These are phyloP conservation scores for Stipa capillata DNA, from an alignment of 176 grass and related monocot species.

Conservation along the genomic window DNA sequence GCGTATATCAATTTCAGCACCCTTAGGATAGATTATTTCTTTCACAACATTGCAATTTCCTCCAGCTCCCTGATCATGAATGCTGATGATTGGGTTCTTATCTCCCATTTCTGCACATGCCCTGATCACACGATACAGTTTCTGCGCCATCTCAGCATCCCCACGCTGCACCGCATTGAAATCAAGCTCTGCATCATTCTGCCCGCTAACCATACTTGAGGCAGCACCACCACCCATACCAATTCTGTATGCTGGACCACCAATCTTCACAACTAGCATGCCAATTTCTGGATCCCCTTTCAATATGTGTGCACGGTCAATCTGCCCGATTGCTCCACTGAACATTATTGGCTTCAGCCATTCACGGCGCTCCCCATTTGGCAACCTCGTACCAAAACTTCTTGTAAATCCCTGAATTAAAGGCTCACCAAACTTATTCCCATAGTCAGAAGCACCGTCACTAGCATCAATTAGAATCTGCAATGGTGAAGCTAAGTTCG, in stretches of 20 bases:
- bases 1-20: slow-evolving; percentile 86
- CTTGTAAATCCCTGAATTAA: slow-evolving; percentile 85
- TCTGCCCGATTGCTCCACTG: slow-evolving; percentile 83
- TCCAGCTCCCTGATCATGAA: slow-evolving; percentile 97
- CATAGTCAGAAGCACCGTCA: slow-evolving; percentile 90
- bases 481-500: slow-evolving; percentile 66
- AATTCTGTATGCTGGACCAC: slow-evolving; percentile 89
- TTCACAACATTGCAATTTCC: slow-evolving; percentile 95
- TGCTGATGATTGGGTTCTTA: slow-evolving; percentile 82
- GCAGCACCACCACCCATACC: slow-evolving; percentile 96
- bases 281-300: slow-evolving; percentile 79
- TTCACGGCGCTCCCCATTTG: slow-evolving; percentile 54
- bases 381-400: slow-evolving; percentile 75
- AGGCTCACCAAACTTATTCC: slow-evolving; percentile 95
- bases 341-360: slow-evolving; percentile 99
- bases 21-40: slow-evolving; percentile 59
- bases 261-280: slow-evolving; percentile 97
- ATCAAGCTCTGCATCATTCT: slow-evolving; percentile 92
- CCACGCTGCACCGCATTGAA: slow-evolving; percentile 92
- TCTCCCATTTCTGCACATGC: slow-evolving; percentile 92
- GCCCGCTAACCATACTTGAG: slow-evolving; percentile 92
- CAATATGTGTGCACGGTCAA: slow-evolving; percentile 74
- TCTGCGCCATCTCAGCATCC: slow-evolving; percentile 96
- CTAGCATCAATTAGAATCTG: slow-evolving; percentile 84
- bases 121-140: slow-evolving; percentile 79